phyloP scores from a whole-genome alignment of 306 rosid species.

The Vigna hirtella region DNA sequence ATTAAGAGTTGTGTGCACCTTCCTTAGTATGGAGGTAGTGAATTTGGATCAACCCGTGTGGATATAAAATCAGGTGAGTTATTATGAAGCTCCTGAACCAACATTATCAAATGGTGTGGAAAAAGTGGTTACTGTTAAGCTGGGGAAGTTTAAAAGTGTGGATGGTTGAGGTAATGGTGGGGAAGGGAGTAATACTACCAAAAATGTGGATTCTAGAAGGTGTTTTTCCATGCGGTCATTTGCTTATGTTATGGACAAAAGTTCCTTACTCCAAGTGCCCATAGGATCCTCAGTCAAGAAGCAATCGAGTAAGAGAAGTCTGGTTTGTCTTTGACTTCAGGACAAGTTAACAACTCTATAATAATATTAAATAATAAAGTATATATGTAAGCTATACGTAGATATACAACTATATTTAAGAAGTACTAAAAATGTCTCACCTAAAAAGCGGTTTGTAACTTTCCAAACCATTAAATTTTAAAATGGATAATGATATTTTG shows the following conservation, averaged over 20 bases:
- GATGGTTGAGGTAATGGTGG: slow-evolving; percentile 65
- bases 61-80: slow-evolving; percentile 56
- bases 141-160: slow-evolving; percentile 81
- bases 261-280: slow-evolving; percentile 73
- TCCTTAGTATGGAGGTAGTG: slow-evolving; percentile 39
- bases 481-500: too few species aligned
- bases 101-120: slow-evolving; percentile 43
- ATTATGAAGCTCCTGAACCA: slow-evolving; percentile 42
- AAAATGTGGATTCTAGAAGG: slow-evolving; percentile 72
- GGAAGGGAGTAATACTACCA: slow-evolving; percentile 9
- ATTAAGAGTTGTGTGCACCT: too few species aligned
- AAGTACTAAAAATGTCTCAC: too few species aligned
- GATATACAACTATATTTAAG: too few species aligned
- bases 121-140: slow-evolving; percentile 75
- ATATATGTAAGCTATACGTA: too few species aligned
- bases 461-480: too few species aligned
- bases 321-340: background rate
- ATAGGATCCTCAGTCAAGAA: slow-evolving; percentile 64
- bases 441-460: too few species aligned
- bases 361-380: too few species aligned
- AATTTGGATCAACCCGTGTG: slow-evolving; percentile 49
- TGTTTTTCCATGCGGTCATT: slow-evolving; percentile 69
- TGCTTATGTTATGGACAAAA: slow-evolving; percentile 71
- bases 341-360: too few species aligned
- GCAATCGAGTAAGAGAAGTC: slow-evolving; percentile 54